phyloP scores from a whole-genome alignment of 2,329 filamentous ascomycete species.

The Penicillium thymicola region DNA sequence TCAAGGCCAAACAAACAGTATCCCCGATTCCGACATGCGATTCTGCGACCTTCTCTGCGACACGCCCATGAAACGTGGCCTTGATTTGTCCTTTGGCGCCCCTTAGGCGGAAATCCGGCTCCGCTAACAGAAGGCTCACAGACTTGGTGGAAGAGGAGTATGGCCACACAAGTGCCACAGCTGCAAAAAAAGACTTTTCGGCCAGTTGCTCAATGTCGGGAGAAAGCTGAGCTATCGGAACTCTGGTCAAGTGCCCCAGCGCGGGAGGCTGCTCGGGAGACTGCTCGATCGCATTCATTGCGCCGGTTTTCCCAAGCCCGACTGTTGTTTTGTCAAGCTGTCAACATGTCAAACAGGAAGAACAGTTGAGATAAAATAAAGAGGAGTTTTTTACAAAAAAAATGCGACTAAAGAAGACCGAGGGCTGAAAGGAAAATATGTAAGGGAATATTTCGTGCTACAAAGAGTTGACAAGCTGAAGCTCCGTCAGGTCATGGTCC shows the following conservation, averaged over 20 bases:
- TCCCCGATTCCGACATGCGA: slow-evolving; percentile 75
- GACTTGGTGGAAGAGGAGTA: slow-evolving; percentile 74
- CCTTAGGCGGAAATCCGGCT: slow-evolving; percentile 78
- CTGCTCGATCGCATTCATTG: slow-evolving; percentile 29
- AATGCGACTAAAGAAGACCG: neutral
- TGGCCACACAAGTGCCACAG: slow-evolving; percentile 86
- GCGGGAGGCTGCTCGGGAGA: slow-evolving; percentile 22
- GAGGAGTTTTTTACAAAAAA: neutral
- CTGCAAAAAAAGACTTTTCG: slow-evolving; percentile 56
- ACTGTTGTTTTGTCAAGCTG: slow-evolving; percentile 2
- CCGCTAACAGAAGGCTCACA: slow-evolving; percentile 76
- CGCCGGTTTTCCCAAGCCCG: slow-evolving; percentile 12
- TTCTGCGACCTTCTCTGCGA: slow-evolving; percentile 66
- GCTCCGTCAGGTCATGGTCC: neutral
- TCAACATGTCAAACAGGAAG: neutral
- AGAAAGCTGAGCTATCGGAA: slow-evolving; percentile 43
- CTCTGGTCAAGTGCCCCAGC: slow-evolving; percentile 22
- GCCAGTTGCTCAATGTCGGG: slow-evolving; percentile 31
- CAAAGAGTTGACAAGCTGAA: neutral
- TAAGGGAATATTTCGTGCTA: neutral
- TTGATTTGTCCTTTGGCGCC: slow-evolving; percentile 75
- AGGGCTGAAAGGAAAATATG: neutral
- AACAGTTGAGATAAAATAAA: neutral
- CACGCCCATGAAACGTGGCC: slow-evolving; percentile 67
- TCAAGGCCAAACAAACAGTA: slow-evolving; percentile 65